These are phyloP conservation scores for Physcomitrium patens DNA, from an alignment of 225 moss, liverwort and hornwort species.

Conservation along the genomic window DNA sequence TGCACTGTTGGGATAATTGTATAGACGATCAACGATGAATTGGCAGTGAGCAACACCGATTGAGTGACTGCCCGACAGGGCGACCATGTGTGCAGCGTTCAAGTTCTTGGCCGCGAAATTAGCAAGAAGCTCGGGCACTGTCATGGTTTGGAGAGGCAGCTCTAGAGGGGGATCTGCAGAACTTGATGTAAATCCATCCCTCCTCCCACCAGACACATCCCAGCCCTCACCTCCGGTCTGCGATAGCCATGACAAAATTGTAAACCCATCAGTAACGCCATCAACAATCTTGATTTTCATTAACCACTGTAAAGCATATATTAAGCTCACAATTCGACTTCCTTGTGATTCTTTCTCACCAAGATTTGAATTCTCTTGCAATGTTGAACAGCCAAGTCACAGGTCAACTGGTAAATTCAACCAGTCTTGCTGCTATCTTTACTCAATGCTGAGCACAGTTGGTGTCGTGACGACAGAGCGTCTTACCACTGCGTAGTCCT, in stretches of 20 bases:
- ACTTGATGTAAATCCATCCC: conserved; percentile 23
- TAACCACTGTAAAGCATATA: no score
- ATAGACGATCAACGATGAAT: background rate
- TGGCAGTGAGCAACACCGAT: conserved; percentile 30
- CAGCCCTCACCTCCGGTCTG: conserved; percentile 16
- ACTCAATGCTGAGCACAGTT: no score
- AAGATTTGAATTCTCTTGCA: background rate
- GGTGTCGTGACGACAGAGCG: no score
- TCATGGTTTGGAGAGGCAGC: background rate
- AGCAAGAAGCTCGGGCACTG: conserved; percentile 11
- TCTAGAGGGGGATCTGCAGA: background rate
- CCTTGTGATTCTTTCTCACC: no score
- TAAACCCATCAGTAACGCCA: no score
- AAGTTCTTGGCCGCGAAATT: conserved; percentile 10
- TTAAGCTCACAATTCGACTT: no score
- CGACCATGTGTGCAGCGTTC: conserved; percentile 43
- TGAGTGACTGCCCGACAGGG: conserved; percentile 44
- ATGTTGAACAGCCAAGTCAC: no score
- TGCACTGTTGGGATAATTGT: background rate
- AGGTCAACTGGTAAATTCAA: no score
- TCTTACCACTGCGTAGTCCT: no score
- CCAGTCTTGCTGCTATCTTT: no score
- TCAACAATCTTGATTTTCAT: no score
- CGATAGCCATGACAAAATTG: background rate
- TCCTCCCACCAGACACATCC: conserved; percentile 18